Base-by-base conservation (phyloP, 108 stramenopile species). In the Pseudonitzschia multistriata region DNA sequence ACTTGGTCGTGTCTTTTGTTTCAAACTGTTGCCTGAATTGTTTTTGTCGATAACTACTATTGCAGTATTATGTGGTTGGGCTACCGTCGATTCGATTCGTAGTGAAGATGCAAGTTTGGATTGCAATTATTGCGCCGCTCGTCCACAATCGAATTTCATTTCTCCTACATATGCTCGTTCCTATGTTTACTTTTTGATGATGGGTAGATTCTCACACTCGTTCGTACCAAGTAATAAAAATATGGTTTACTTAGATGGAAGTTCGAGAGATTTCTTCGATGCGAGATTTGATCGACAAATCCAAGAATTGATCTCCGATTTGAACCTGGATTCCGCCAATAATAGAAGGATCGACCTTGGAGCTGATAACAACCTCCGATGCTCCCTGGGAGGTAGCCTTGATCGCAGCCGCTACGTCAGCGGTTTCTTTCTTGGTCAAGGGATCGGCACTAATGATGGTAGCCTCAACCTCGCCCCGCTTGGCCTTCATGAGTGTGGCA, bases 251-350 rank as follows among this genome's bases (percentile, higher is more conserved):
- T 79, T 87, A 91, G 54, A 94, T 75, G 29, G 77, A 75, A 37
- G 80, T 94, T 64, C 88, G 81, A 34, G 82, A 66, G 66, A 94
- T 84, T 74, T 88, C 89, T 62, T 93, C 92, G 74, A 98, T 96
- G 79, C 90, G 86, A 49, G 84, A 90, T 40, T 87, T 85, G 42
- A 94, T 90, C 63, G 92, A 94, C 49, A 98, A 88, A 83, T 98
- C 97, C 85, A 98, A 88, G 78, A 96, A 97, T 82, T 96, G 88
- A 80, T 98, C 96, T 37, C 97, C 97, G 76, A 97, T 97, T 81
- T 96, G 96, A 28, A 97, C 94, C 77, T 96, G 95, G 66, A 98
- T 84, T 55, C 97, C 97, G 22, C 96, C 97, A 66, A 98, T 71
- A 64, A 98, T 92, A 33, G 81, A 66, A 21, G 95, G 92, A 83